Conservation (phyloP, 176 grass and related monocot species). For the Aechmea fasciata region DNA sequence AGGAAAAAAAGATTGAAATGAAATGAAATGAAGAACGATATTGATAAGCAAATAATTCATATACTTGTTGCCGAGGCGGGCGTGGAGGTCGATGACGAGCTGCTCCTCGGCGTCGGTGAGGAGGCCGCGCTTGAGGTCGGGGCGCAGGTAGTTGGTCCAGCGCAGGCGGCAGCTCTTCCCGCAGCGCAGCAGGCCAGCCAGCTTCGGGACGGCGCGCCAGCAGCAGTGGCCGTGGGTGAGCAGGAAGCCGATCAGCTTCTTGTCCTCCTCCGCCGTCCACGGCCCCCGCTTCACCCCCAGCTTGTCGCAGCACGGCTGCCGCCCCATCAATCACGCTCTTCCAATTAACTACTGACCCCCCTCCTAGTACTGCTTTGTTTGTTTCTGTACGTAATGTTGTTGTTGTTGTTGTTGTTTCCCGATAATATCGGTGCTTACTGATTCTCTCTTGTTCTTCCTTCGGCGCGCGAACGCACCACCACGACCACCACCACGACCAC, state of each 20-base stretch:
- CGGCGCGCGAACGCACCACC: background rate
- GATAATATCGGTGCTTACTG: background rate
- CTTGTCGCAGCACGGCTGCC: slow-evolving; percentile 92
- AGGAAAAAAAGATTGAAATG: background rate
- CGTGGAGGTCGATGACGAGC: slow-evolving; percentile 81
- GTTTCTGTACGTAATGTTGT: too few species aligned
- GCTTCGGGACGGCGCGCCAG: slow-evolving; percentile 85
- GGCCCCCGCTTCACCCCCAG: slow-evolving; percentile 73
- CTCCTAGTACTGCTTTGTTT: too few species aligned
- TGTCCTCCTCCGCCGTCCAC: slow-evolving; percentile 87
- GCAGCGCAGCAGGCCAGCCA: slow-evolving; percentile 70
- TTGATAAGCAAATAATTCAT: background rate
- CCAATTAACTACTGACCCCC: too few species aligned
- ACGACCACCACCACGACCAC: background rate
- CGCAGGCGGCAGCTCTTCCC: slow-evolving; percentile 94
- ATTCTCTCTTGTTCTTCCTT: background rate
- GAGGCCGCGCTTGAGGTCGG: slow-evolving; percentile 82
- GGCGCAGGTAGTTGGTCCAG: slow-evolving; percentile 91
- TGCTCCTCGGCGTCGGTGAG: slow-evolving; percentile 82
- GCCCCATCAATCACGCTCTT: slow-evolving; percentile 13
- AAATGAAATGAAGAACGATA: background rate
- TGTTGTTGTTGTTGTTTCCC: slow-evolving; percentile 9
- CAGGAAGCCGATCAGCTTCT: slow-evolving; percentile 81
- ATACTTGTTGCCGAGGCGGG: slow-evolving; percentile 74
- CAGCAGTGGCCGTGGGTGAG: slow-evolving; percentile 75